A percentile compares a stretch with the other conserved stretches of the same genome.
phyloP scores from a whole-genome alignment of 1,284 basidiomycete genomes.

The Cutaneotrichosporon mucoides region DNA sequence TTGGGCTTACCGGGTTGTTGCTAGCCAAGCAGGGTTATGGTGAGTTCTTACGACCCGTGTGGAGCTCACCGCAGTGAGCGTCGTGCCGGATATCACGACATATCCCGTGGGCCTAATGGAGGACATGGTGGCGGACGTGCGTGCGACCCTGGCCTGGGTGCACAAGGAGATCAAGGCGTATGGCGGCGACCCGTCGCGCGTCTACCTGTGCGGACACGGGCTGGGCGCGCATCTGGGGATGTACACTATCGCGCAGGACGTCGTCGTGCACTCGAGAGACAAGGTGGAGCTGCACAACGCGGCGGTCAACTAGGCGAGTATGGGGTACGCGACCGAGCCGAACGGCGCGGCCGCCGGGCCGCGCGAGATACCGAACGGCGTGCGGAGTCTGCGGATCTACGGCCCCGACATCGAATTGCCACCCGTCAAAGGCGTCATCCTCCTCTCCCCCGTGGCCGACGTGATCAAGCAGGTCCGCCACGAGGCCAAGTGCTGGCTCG shows the following conservation, averaged over 20 bases:
- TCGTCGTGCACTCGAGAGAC: constrained; percentile 27
- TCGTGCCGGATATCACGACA: constrained; percentile 25
- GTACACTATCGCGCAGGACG: constrained; percentile 38
- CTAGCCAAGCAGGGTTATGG: constrained; percentile 28
- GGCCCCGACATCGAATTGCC: constrained; percentile 43
- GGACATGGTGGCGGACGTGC: constrained; percentile 23
- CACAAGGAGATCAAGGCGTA: constrained; percentile 15
- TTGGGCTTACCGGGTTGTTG: constrained; percentile 20
- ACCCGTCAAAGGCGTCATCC: constrained; percentile 42
- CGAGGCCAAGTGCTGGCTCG: constrained; percentile 42
- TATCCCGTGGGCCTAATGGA: constrained; percentile 25
- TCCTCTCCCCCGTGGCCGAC: constrained; percentile 47
- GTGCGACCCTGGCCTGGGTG: constrained; percentile 21
- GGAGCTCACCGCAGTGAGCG: constrained; percentile 12
- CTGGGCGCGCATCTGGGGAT: constrained; percentile 45
- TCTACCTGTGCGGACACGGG: constrained; percentile 47
- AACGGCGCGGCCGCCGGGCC: not conserved
- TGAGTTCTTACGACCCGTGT: constrained; percentile 2
- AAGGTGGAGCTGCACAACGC: constrained; percentile 20
- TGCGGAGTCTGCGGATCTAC: constrained; percentile 39
- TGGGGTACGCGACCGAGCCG: constrained; percentile 5
- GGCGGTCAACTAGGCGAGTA: constrained; percentile 13
- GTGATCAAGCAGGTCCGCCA: constrained; percentile 47
- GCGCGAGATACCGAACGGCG: constrained; percentile 22
- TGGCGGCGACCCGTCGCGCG: constrained; percentile 42